Evolutionary conservation across 2,329 filamentous ascomycete genomes (phyloP).

Genomic region (Cryphonectria carpinicola): DNA sequence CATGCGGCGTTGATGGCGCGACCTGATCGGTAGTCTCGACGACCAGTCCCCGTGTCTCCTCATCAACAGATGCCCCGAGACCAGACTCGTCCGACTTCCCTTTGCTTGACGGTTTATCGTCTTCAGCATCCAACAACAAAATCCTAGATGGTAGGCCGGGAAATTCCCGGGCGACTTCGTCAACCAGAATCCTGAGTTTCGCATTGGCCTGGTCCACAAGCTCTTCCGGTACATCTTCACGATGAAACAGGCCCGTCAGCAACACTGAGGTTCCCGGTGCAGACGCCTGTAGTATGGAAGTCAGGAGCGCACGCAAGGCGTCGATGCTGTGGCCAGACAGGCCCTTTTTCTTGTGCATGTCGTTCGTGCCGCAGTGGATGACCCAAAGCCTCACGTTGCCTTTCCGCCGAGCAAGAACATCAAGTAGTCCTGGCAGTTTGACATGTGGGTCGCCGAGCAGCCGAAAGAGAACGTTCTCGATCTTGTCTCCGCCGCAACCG

Average conservation of each 20-base stretch:
- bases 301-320: slow-evolving; percentile 9
- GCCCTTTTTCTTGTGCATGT: slow-evolving; percentile 29
- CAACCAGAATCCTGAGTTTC: slow-evolving; percentile 11
- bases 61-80: background rate
- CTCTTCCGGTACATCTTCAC: slow-evolving; percentile 29
- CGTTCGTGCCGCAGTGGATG: slow-evolving; percentile 32
- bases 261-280: slow-evolving; percentile 25
- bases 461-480: slow-evolving; percentile 33
- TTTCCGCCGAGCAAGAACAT: background rate
- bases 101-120: background rate
- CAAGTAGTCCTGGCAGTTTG: slow-evolving; percentile 4
- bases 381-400: slow-evolving; percentile 31
- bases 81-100: background rate
- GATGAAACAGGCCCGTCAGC: slow-evolving; percentile 32
- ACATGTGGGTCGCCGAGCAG: slow-evolving; percentile 26
- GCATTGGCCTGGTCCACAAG: slow-evolving; percentile 30
- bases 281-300: background rate
- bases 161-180: background rate
- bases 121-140: background rate
- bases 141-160: background rate
- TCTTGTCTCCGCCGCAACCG: slow-evolving; percentile 34
- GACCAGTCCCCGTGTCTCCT: background rate
- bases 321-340: slow-evolving; percentile 22
- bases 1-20: background rate
- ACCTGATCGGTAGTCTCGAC: background rate